Evolutionary conservation across 306 rosid genomes (phyloP).

Genomic region (Prunus mira): DNA sequence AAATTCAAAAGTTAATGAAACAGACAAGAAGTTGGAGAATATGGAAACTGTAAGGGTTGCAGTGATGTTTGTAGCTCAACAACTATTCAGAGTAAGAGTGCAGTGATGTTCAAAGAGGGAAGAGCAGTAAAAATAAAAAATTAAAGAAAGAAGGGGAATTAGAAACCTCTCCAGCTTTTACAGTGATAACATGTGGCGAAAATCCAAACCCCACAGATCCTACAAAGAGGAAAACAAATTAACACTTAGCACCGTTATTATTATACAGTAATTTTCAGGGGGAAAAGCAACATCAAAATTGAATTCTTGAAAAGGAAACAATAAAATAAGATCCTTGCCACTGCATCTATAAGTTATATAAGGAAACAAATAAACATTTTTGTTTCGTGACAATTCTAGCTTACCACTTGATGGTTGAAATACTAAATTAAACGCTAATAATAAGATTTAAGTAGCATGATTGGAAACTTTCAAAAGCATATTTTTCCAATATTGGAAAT

Average conservation of each 20-base stretch:
- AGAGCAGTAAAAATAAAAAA: neutral
- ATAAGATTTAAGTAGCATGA: neutral
- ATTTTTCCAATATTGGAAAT: neutral
- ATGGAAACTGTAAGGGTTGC: neutral
- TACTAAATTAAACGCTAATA: neutral
- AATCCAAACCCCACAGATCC: slow-evolving; percentile 46
- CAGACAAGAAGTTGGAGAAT: neutral
- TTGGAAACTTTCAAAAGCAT: neutral
- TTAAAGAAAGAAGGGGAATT: neutral
- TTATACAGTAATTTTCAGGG: neutral
- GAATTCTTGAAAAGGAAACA: neutral
- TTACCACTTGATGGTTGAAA: neutral
- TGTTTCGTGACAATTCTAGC: neutral
- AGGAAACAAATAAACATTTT: neutral
- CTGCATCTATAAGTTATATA: neutral
- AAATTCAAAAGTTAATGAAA: neutral
- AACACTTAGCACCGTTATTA: neutral
- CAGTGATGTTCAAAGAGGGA: neutral
- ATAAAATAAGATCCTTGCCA: neutral
- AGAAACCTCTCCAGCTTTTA: slow-evolving; percentile 72
- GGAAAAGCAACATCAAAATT: neutral
- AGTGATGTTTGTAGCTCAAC: neutral
- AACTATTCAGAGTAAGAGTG: neutral
- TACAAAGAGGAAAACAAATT: slow-evolving; percentile 27
- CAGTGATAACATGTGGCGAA: slow-evolving; percentile 60